Percentiles rank a stretch among this genome's conserved stretches.
These are phyloP conservation scores for Spathaspora passalidarum DNA, from an alignment of 805 yeast species.

Conservation along the genomic window DNA sequence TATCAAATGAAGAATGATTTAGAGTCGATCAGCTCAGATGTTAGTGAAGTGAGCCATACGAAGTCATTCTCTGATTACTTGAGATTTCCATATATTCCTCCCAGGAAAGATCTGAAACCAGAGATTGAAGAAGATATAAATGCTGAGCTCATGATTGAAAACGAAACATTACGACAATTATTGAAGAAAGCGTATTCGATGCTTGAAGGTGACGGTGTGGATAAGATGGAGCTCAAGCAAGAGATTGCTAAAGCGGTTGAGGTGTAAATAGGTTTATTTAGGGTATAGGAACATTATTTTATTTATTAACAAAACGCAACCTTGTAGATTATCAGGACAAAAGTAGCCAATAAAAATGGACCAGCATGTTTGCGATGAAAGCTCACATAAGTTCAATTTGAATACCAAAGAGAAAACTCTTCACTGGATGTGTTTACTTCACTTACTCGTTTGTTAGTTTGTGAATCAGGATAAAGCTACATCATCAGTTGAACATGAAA, in stretches of 20 bases:
- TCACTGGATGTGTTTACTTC: too few species aligned
- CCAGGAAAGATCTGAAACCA: slow-evolving; percentile 1
- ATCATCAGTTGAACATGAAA: too few species aligned
- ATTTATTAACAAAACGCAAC: too few species aligned
- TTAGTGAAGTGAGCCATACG: slow-evolving; percentile 13
- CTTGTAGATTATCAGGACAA: too few species aligned
- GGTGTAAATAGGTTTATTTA: neutral
- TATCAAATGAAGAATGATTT: slow-evolving; percentile 10
- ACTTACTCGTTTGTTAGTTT: too few species aligned
- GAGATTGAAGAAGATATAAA: slow-evolving; percentile 2
- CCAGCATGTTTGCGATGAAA: too few species aligned
- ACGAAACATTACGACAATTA: slow-evolving; percentile 23
- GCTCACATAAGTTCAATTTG: too few species aligned
- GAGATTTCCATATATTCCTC: slow-evolving; percentile 15
- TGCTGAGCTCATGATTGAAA: slow-evolving; percentile 17
- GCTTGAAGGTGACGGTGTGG: slow-evolving; percentile 14
- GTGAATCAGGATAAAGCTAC: too few species aligned
- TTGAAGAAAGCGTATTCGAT: slow-evolving; percentile 23
- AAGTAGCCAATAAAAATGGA: too few species aligned
- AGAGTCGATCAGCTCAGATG: slow-evolving; percentile 30
- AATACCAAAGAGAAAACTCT: too few species aligned
- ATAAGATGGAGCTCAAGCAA: slow-evolving; percentile 10
- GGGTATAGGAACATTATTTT: too few species aligned
- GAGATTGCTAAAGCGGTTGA: slow-evolving; percentile 10
- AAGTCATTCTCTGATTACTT: slow-evolving; percentile 19